Percentiles rank a stretch among this genome's conserved stretches.
Evolutionary conservation across 1,284 basidiomycete species (phyloP).

Genomic region (Somion occarium): DNA sequence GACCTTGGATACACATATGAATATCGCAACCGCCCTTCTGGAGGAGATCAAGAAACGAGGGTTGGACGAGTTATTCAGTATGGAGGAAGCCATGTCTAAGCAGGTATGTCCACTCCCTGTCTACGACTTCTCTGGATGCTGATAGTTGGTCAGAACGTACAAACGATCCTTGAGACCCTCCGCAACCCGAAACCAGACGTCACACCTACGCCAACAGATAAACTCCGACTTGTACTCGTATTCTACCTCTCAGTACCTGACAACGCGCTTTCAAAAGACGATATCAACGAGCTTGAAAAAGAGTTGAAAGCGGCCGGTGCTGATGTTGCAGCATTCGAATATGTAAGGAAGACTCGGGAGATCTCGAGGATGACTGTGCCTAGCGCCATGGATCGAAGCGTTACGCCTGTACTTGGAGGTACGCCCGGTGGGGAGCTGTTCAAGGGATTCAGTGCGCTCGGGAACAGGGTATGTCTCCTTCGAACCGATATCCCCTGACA

Average conservation of each 20-base stretch:
- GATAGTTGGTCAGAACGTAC: conserved; percentile 53
- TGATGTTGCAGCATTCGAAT: conserved; percentile 84
- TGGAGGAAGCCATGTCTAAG: conserved; percentile 87
- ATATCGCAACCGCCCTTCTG: conserved; percentile 94
- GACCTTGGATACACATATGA: conserved; percentile 98
- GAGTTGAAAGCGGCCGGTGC: conserved; percentile 80
- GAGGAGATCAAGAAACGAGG: conserved; percentile 96
- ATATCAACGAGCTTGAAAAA: conserved; percentile 83
- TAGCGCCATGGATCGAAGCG: conserved; percentile 48
- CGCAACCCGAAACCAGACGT: conserved; percentile 63
- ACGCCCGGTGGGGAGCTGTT: conserved; percentile 77
- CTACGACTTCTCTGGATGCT: conserved; percentile 2
- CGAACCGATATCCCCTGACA: conserved; percentile 2
- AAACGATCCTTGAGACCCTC: conserved; percentile 79
- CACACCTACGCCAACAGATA: conserved; percentile 75
- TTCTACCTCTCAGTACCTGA: conserved; percentile 83
- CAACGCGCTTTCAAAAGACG: conserved; percentile 77
- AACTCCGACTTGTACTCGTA: conserved; percentile 89
- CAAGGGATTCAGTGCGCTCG: conserved; percentile 89
- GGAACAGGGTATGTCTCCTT: conserved; percentile 69
- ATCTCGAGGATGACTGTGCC: conserved; percentile 78
- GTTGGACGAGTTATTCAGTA: conserved; percentile 94
- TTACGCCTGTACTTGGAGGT: conserved; percentile 73
- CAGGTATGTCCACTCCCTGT: conserved; percentile 52
- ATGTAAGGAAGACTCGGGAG: conserved; percentile 89